Percentiles rank a stretch among this genome's conserved stretches.
Conservation (phyloP, 768 basidiomycete genomes). For the Trichaptum fuscoviolaceum region DNA sequence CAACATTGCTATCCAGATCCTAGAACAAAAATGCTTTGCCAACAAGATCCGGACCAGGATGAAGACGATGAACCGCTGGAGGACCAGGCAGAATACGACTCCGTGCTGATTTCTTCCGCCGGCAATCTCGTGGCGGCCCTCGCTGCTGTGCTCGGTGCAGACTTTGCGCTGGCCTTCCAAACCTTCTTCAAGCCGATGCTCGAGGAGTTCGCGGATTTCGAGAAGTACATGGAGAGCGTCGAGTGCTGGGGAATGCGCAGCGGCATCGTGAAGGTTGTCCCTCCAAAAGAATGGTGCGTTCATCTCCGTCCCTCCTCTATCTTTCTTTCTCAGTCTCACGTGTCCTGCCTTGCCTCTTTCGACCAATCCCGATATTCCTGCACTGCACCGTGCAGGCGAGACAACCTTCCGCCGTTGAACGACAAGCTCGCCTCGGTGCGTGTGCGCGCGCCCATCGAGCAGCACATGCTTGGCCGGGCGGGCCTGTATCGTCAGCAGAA, state of each 20-base stretch:
- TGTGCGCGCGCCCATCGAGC: constrained; percentile 88
- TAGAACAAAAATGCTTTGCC: too few relatives aligned
- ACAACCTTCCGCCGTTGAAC: constrained; percentile 64
- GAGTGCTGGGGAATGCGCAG: constrained; percentile 88
- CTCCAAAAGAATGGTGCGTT: constrained; percentile 87
- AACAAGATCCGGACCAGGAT: too few relatives aligned
- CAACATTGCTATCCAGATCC: too few relatives aligned
- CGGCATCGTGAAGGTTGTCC: constrained; percentile 95
- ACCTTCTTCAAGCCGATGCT: constrained; percentile 93
- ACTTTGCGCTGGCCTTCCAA: too few relatives aligned
- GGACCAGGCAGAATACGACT: too few relatives aligned
- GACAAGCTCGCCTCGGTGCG: constrained; percentile 69
- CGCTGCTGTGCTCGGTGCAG: too few relatives aligned
- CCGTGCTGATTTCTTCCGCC: too few relatives aligned
- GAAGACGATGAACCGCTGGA: too few relatives aligned
- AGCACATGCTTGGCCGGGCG: constrained; percentile 80
- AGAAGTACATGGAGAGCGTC: constrained; percentile 79
- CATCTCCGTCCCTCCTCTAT: constrained; percentile 10
- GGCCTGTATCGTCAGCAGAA: constrained; percentile 91
- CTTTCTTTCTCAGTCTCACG: constrained; percentile 14
- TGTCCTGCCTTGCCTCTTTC: constrained; percentile 15
- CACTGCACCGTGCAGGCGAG: constrained; percentile 43
- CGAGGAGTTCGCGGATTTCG: constrained; percentile 90
- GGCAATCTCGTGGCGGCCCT: too few relatives aligned
- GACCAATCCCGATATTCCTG: neutral